Conservation (phyloP, 2,329 filamentous ascomycete species). For the Bertia moriformis region DNA sequence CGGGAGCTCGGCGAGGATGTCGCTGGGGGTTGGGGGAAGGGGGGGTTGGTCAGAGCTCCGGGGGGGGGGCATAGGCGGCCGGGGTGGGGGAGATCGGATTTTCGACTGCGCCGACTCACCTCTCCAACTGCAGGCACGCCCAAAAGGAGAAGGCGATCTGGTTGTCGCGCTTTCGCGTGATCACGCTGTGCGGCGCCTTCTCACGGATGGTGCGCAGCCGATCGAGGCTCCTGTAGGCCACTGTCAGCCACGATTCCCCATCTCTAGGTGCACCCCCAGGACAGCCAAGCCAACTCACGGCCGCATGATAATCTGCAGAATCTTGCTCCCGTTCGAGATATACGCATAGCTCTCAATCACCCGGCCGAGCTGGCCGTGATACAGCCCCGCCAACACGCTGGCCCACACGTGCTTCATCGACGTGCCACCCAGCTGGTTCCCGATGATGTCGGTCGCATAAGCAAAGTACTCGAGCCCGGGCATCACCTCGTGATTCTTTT, state of each 20-base stretch:
- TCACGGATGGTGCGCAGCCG: slow-evolving; percentile 27
- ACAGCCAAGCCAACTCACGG: slow-evolving; percentile 38
- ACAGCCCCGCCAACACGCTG: slow-evolving; percentile 71
- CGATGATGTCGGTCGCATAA: slow-evolving; percentile 72
- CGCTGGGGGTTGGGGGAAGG: slow-evolving; percentile 32
- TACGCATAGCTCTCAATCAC: slow-evolving; percentile 61
- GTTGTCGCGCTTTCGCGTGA: slow-evolving; percentile 38
- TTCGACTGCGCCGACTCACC: too few species aligned
- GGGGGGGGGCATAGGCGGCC: background rate
- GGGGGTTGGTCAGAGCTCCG: slow-evolving; percentile 5
- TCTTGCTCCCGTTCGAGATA: slow-evolving; percentile 39
- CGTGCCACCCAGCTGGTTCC: slow-evolving; percentile 64
- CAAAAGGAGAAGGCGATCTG: slow-evolving; percentile 68
- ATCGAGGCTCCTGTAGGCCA: slow-evolving; percentile 25
- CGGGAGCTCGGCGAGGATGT: slow-evolving; percentile 76
- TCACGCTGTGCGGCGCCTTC: slow-evolving; percentile 15
- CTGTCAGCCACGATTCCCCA: background rate
- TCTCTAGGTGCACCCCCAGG: too few species aligned
- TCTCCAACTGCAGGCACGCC: slow-evolving; percentile 88
- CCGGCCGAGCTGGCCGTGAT: slow-evolving; percentile 74
- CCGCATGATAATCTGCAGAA: slow-evolving; percentile 60
- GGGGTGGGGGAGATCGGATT: too few species aligned
- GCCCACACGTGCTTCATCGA: slow-evolving; percentile 76
- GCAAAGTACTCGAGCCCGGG: slow-evolving; percentile 85
- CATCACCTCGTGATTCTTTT: slow-evolving; percentile 66